Conservation (phyloP, 805 yeast genomes). For the Helenozyma baotianmanensis region DNA sequence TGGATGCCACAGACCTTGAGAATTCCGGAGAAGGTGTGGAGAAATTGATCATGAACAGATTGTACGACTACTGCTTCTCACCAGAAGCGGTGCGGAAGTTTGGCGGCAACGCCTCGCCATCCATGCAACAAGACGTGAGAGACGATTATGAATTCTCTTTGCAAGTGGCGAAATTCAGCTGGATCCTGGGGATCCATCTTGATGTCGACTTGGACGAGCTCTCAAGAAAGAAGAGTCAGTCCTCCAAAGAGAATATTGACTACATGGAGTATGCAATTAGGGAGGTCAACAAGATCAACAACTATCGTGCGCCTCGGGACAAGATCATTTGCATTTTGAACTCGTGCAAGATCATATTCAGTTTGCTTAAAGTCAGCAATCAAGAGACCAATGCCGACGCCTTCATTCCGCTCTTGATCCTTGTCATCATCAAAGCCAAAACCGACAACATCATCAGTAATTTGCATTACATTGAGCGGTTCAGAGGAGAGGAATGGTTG, state of each 20-base stretch:
- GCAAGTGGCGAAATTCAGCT: slow-evolving; percentile 59
- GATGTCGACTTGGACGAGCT: slow-evolving; percentile 56
- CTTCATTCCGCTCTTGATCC: slow-evolving; percentile 84
- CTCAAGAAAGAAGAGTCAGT: slow-evolving; percentile 23
- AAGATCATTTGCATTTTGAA: slow-evolving; percentile 87
- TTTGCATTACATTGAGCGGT: slow-evolving; percentile 78
- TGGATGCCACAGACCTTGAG: slow-evolving; percentile 52
- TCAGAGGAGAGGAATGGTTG: slow-evolving; percentile 68
- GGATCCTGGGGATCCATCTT: slow-evolving; percentile 71
- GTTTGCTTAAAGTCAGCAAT: slow-evolving; percentile 69
- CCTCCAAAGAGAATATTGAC: slow-evolving; percentile 14
- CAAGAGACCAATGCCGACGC: slow-evolving; percentile 83
- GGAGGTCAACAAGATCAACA: slow-evolving; percentile 74
- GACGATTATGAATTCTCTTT: slow-evolving; percentile 50
- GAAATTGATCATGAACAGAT: slow-evolving; percentile 82
- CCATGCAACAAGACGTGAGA: slow-evolving; percentile 53
- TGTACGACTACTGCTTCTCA: slow-evolving; percentile 74
- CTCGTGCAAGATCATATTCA: slow-evolving; percentile 89
- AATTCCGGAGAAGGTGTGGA: slow-evolving; percentile 90
- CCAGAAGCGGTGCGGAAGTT: slow-evolving; percentile 52
- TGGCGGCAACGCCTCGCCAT: slow-evolving; percentile 12
- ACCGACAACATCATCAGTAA: slow-evolving; percentile 69
- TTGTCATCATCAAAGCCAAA: slow-evolving; percentile 67
- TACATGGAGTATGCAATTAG: slow-evolving; percentile 61
- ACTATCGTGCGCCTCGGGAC: slow-evolving; percentile 90